A percentile compares a stretch with the other conserved stretches of the same genome.
Conservation (phyloP, 331 rosid species). For the Telfairia occidentalis region DNA sequence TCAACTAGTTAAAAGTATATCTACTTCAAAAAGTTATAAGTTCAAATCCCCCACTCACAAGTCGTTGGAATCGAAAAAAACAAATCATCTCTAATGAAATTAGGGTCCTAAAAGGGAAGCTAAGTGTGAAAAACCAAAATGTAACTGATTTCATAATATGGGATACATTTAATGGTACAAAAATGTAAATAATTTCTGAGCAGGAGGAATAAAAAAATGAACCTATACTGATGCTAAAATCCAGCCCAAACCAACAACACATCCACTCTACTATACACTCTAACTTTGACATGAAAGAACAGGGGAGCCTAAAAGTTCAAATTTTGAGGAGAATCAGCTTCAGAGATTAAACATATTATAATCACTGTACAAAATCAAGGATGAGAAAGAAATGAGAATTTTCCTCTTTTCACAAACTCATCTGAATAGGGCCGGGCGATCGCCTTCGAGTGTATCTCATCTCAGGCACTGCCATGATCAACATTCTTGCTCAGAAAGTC, state of each 20-base stretch:
- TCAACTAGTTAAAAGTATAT: no score
- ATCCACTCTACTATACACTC: background rate
- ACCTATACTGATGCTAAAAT: background rate
- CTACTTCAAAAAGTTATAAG: no score
- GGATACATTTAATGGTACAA: no score
- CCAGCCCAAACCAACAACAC: background rate
- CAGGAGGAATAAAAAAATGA: no score
- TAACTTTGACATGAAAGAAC: background rate
- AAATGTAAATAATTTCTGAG: no score
- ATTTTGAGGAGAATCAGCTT: background rate
- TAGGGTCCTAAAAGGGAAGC: no score
- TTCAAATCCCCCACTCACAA: no score
- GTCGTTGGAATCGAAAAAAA: no score
- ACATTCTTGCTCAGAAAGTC: background rate
- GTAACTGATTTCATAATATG: no score
- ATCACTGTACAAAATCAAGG: background rate
- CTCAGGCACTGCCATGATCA: background rate
- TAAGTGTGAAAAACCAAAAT: no score
- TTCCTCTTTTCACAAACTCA: background rate
- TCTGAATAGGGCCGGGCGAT: background rate
- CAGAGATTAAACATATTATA: background rate
- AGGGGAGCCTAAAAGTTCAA: background rate
- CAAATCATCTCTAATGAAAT: no score
- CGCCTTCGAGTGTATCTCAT: background rate
- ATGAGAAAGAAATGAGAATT: background rate